Evolutionary conservation across 441 rosid genomes (phyloP).

Genomic region (Bruguiera hainesii): DNA sequence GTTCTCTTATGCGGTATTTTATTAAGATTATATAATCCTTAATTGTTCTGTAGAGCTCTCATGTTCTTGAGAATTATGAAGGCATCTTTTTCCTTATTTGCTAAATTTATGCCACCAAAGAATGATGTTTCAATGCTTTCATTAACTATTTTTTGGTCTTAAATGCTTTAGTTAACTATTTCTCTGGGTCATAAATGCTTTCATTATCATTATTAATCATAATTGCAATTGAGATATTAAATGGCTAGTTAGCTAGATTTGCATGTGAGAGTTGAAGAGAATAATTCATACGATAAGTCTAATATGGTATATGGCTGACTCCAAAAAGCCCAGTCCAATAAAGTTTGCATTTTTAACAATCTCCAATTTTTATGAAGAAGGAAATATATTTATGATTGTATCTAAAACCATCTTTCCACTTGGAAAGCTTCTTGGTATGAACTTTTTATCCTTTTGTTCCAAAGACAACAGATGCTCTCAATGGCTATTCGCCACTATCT

Average conservation of each 20-base stretch:
- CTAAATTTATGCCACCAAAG: not conserved
- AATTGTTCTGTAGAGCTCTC: not conserved
- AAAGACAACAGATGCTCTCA: too few relatives aligned
- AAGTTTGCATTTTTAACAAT: not conserved
- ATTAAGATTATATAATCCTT: not conserved
- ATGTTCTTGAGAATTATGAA: too few relatives aligned
- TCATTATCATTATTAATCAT: too few relatives aligned
- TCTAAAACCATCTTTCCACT: not conserved
- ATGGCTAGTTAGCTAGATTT: too few relatives aligned
- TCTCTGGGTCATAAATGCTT: too few relatives aligned
- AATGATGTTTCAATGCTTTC: not conserved
- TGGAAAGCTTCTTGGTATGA: not conserved
- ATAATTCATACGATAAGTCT: too few relatives aligned
- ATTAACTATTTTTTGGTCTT: not conserved
- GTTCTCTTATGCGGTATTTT: slow-evolving; percentile 71
- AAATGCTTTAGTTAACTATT: too few relatives aligned
- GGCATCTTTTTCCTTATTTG: not conserved
- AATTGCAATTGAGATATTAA: too few relatives aligned
- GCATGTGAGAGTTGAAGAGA: not conserved
- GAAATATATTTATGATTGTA: not conserved
- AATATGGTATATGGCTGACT: not conserved
- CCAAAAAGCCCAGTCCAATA: not conserved
- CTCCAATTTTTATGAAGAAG: not conserved
- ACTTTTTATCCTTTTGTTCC: not conserved
- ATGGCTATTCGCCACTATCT: too few relatives aligned